These are phyloP conservation scores for Nadsonia commutata DNA, from an alignment of 1,139 yeast species.

Conservation along the genomic window DNA sequence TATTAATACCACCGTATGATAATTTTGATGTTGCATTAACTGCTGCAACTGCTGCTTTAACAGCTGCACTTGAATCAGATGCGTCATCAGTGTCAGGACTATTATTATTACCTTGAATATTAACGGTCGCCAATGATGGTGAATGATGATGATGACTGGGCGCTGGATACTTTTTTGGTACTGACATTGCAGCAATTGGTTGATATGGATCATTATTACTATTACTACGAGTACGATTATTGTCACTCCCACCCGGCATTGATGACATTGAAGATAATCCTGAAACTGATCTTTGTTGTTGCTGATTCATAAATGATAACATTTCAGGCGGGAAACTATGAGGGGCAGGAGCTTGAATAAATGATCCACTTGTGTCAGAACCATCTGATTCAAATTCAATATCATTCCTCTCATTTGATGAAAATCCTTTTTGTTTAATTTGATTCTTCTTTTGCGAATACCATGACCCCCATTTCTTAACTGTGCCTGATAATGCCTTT, in stretches of 20 bases:
- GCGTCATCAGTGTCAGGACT: too few relatives aligned
- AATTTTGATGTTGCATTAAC: slow-evolving; percentile 4
- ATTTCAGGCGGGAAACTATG: slow-evolving; percentile 20
- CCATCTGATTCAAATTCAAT: slow-evolving; percentile 18
- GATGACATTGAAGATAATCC: not conserved
- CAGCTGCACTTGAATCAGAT: too few relatives aligned
- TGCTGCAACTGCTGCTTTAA: too few relatives aligned
- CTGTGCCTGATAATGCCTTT: slow-evolving; percentile 14
- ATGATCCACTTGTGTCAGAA: not conserved
- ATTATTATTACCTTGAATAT: not conserved
- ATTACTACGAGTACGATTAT: not conserved
- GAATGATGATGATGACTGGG: slow-evolving; percentile 6
- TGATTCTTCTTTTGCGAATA: slow-evolving; percentile 16
- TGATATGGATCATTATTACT: slow-evolving; percentile 11
- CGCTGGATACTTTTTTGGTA: slow-evolving; percentile 11
- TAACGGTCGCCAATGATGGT: not conserved
- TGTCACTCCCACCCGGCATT: not conserved
- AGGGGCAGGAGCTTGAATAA: slow-evolving; percentile 16
- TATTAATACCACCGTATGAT: slow-evolving; percentile 7
- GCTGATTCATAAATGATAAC: slow-evolving; percentile 11
- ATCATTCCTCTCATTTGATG: slow-evolving; percentile 19
- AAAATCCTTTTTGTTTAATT: not conserved
- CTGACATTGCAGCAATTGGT: slow-evolving; percentile 15
- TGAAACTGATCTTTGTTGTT: not conserved
- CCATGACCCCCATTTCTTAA: slow-evolving; percentile 20